Evolutionary conservation across 2,329 filamentous ascomycete genomes (phyloP), one percentile per base, ranked within the genome.

Genomic region (Aspergillus puulaauensis): DNA sequence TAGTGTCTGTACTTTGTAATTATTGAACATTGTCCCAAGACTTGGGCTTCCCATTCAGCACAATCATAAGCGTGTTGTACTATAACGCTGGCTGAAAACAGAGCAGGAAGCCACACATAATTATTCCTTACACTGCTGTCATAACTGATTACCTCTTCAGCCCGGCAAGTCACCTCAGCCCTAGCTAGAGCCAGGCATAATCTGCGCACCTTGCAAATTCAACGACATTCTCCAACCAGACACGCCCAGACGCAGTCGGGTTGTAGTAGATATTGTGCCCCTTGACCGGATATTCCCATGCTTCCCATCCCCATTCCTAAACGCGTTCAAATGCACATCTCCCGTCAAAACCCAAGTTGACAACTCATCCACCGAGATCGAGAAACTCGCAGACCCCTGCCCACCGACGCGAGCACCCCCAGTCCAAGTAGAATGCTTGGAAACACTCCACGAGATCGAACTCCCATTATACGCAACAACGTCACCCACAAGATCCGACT

Each of bases 401-500:
- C 24, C 45, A 19, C 7, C 17, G 9, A 6, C 15, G 17, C 14
- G 23, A 14, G 61, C 63, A 41, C 58, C n/a, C 11, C 63, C 63
- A 6, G 58, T 63, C 58, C 63, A 65, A 5, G 27, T 51, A 12
- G 60, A 63, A 11, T 61, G 48, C 4, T 61, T 40, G 0, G 31
- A 37, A 15, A 66, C 49, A 8, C 40, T 52, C 64, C 60, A 64
- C 15, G 45, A 35, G 27, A 64, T 63, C 6, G 54, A 54, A n/a
- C 62, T 64, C 12, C 64, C 61, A 40, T 75, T 73, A 48, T 72
- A 74, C 1, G 69, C 68, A 3, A 74, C 68, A 8, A 75, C 55
- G 41, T 73, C 70, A 9, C 70, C 72, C 5, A 31, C 49, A 3
- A 74, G 50, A 6, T 44, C 47, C 2, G 66, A 70, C 45, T 71